These are phyloP conservation scores for Tephrocybe sp. DNA, from an alignment of 768 basidiomycete genomes.

Conservation along the genomic window DNA sequence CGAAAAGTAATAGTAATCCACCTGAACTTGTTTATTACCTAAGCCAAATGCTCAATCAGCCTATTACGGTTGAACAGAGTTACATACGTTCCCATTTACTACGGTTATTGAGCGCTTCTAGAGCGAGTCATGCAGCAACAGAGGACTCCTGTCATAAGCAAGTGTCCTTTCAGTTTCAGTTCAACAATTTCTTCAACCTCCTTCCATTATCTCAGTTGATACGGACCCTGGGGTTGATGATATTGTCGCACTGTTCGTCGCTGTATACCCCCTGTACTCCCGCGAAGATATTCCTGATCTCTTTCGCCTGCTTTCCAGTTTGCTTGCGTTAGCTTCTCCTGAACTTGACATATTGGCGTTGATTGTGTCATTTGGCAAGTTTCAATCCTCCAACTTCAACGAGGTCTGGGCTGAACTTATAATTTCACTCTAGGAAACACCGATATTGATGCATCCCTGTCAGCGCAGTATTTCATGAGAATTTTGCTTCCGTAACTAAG, in stretches of 20 bases:
- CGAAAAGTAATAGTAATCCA: no score
- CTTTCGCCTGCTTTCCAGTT: slow-evolving; percentile 33
- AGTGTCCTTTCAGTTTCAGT: slow-evolving; percentile 21
- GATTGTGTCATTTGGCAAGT: slow-evolving; percentile 72
- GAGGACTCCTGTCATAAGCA: slow-evolving; percentile 67
- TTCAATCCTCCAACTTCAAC: not conserved
- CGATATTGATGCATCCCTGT: slow-evolving; percentile 62
- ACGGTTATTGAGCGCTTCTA: not conserved
- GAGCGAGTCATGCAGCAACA: not conserved
- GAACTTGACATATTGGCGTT: slow-evolving; percentile 81
- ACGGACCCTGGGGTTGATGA: slow-evolving; percentile 91
- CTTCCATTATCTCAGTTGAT: slow-evolving; percentile 52
- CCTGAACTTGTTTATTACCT: no score
- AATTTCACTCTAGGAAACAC: slow-evolving; percentile 59
- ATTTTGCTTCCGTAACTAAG: not conserved
- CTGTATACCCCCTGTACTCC: not conserved
- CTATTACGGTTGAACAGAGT: no score
- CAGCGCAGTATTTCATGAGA: slow-evolving; percentile 24
- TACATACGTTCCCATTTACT: not conserved
- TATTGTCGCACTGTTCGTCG: slow-evolving; percentile 67
- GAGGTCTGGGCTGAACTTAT: not conserved
- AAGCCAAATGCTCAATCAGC: no score
- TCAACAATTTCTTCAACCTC: not conserved
- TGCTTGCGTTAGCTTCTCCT: slow-evolving; percentile 80
- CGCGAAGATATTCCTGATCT: not conserved